Conservation (phyloP, 1,139 yeast genomes). For the Taphrina wiesneri region DNA sequence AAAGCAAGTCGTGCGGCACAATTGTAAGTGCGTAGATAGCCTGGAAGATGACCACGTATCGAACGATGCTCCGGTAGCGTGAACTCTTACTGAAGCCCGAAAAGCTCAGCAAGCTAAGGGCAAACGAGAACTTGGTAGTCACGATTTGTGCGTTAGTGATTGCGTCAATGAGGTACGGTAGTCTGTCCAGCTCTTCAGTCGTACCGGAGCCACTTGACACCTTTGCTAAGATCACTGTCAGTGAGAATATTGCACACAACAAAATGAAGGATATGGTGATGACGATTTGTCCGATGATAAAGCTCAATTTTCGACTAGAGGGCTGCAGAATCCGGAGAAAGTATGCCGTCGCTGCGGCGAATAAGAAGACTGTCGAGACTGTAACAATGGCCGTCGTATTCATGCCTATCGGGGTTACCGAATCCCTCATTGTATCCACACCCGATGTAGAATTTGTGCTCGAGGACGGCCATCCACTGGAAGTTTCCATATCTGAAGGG, state of each 20-base stretch:
- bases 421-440: too few relatives aligned
- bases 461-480: neutral
- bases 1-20: neutral
- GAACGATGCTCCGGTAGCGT: neutral
- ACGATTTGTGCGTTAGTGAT: neutral
- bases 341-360: neutral
- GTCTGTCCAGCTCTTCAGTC: neutral
- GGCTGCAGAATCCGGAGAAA: neutral
- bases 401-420: too few relatives aligned
- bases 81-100: neutral
- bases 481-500: neutral
- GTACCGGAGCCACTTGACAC: neutral
- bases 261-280: neutral
- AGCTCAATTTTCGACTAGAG: neutral
- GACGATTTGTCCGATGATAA: neutral
- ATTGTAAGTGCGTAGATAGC: neutral
- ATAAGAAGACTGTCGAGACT: neutral
- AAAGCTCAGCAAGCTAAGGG: neutral
- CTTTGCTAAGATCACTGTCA: neutral
- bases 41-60: neutral
- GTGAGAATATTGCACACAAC: neutral
- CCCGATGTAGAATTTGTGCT: neutral
- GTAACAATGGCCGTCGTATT: neutral
- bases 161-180: neutral
- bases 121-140: neutral